Conservation (phyloP, 2,329 filamentous ascomycete species). For the Pyricularia sp. region DNA sequence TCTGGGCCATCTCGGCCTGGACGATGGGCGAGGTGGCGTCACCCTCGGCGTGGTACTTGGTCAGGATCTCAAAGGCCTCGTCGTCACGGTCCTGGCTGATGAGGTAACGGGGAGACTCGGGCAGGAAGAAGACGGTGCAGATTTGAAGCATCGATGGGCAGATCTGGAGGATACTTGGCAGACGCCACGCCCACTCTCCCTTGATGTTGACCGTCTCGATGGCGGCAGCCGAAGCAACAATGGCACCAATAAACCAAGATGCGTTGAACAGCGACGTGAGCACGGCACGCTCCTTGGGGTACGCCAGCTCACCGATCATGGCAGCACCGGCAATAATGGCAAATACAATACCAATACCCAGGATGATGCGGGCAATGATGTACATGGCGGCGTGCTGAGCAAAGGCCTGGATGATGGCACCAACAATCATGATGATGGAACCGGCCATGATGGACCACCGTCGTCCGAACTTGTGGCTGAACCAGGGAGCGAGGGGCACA, state of each 20-base stretch:
- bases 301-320: conserved; percentile 49
- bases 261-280: conserved; percentile 50
- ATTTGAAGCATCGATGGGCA: conserved; percentile 9
- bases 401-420: conserved; percentile 42
- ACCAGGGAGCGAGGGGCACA: conserved; percentile 16
- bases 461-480: conserved; percentile 41
- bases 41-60: conserved; percentile 9
- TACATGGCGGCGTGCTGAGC: conserved; percentile 42
- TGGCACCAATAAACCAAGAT: conserved; percentile 41
- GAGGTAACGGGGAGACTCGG: conserved; percentile 10
- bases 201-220: conserved; percentile 32
- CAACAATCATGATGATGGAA: conserved; percentile 40
- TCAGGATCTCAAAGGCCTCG: conserved; percentile 8
- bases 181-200: conserved; percentile 28
- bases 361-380: conserved; percentile 46
- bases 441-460: conserved; percentile 43
- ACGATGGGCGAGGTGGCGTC: conserved; percentile 6
- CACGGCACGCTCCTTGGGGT: conserved; percentile 51
- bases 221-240: conserved; percentile 37
- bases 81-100: conserved; percentile 8
- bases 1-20: conserved; percentile 9
- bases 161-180: conserved; percentile 31
- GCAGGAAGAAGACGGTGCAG: conserved; percentile 8
- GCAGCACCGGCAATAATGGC: conserved; percentile 49
- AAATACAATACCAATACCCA: conserved; percentile 53